These are phyloP conservation scores for Quercus engelmannii DNA, from an alignment of 306 rosid genomes.

Conservation along the genomic window DNA sequence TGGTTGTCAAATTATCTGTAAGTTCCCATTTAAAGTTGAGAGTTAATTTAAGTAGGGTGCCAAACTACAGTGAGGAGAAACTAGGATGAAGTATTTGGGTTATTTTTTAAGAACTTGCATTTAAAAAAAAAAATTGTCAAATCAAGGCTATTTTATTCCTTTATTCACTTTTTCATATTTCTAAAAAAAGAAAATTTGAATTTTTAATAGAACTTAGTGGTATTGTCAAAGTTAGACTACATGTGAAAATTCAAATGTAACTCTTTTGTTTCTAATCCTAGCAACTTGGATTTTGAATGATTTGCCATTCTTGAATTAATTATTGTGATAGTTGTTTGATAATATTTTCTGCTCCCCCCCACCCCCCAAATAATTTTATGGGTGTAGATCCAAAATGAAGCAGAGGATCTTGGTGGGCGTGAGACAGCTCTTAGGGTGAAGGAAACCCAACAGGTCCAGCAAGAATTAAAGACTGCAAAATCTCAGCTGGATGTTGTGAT, in stretches of 20 bases:
- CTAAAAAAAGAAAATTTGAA: not conserved
- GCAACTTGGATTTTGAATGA: not conserved
- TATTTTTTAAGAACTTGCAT: not conserved
- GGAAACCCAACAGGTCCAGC: constrained; percentile 55
- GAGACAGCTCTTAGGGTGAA: constrained; percentile 61
- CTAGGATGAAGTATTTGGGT: not conserved
- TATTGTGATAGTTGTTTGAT: constrained; percentile 9
- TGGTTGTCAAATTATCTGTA: not conserved
- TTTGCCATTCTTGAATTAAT: not conserved
- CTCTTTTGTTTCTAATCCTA: not conserved
- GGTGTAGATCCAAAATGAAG: constrained; percentile 74
- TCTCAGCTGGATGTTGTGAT: constrained; percentile 61
- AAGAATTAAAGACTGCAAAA: constrained; percentile 55
- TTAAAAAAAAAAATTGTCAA: not conserved
- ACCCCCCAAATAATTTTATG: constrained; percentile 6
- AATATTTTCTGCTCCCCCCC: constrained; percentile 3
- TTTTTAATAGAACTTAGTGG: not conserved
- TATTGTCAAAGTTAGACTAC: not conserved
- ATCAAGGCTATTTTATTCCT: not conserved
- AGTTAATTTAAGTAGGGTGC: not conserved
- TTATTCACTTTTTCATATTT: not conserved
- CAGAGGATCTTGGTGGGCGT: constrained; percentile 73
- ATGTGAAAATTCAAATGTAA: not conserved
- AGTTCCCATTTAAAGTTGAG: not conserved
- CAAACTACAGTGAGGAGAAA: not conserved